Evolutionary conservation across 176 grass and related monocot species (phyloP), one percentile per base, ranked within the genome.

Genomic region (Oryza longistaminata): DNA sequence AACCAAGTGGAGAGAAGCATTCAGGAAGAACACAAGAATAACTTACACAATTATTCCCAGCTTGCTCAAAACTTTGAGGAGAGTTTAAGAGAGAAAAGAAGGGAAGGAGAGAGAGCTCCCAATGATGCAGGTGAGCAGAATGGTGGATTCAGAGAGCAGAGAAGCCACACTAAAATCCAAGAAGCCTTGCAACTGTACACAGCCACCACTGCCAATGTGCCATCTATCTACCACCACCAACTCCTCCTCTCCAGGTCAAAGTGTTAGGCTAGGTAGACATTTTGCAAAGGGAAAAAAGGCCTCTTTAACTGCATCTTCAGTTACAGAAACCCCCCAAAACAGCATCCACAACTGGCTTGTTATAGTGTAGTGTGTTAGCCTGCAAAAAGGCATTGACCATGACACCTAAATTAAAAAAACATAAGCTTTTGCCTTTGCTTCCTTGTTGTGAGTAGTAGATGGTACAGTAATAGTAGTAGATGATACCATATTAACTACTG

Each of bases 331-430:
- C 14, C 66, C 79, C 34, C 1, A 78, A 75, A 68, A 68, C 81
- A 74, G 4, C 14, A 26, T 12, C 35, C 43, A 67, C 25, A 19
- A 52, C 43, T 71, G 53, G 39, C 81, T 73, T 73, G 27, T 66
- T 25, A 21, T 71, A 6, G 19, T 73, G 19, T 73, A 31, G 19
- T 73, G 43, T 68, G 17, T 46, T 68, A 79, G 68, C 42, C 73
- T 73, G 52, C 43, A 78, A 68, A 90, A 90, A 82, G 29, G 29
- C 87, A 84, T 91, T 91, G 83, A 91, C 92, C 62, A 83, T 60
- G 85, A 74, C 81, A 93, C 81, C 68, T 79, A 55, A 55, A 81
- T 82, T 78, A 55, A 49, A n/a, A 84, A 71, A 62, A 89, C 43
- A 68, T 9, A 65, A 65, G 53, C 83, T 50, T 87, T 69, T 55